Conservation (phyloP, 768 basidiomycete genomes). For the Mycena alexandri region DNA sequence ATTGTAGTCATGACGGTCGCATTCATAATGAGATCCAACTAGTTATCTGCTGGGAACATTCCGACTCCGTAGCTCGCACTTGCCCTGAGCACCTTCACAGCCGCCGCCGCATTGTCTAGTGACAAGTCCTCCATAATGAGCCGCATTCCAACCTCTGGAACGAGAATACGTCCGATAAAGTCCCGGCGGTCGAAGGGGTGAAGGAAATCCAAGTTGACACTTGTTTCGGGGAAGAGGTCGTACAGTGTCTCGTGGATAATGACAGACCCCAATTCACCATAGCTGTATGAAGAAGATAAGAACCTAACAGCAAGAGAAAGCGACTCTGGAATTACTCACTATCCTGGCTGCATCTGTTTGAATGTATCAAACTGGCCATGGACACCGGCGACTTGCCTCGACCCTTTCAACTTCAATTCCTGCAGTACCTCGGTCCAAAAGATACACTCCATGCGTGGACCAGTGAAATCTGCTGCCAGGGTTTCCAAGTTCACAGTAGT, state of each 20-base stretch:
- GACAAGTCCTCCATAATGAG: not conserved
- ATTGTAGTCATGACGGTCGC: not conserved
- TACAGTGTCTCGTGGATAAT: conserved; percentile 4
- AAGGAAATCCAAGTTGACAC: not conserved
- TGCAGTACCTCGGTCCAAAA: conserved; percentile 14
- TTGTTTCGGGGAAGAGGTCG: not conserved
- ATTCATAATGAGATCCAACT: not conserved
- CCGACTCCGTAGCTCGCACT: conserved; percentile 7
- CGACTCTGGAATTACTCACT: conserved; percentile 12
- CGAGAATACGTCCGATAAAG: conserved; percentile 6
- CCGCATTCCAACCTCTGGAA: conserved; percentile 22
- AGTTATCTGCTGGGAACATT: conserved; percentile 11
- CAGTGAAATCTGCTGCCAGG: not conserved
- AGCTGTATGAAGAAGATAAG: not conserved
- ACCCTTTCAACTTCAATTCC: not conserved
- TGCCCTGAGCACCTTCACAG: not conserved
- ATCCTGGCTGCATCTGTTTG: conserved; percentile 7
- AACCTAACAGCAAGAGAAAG: too few species aligned
- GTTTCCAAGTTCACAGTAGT: too few species aligned
- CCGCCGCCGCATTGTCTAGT: conserved; percentile 1
- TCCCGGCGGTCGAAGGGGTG: not conserved
- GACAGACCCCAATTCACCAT: conserved; percentile 11
- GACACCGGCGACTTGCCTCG: not conserved
- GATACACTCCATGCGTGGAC: conserved; percentile 9
- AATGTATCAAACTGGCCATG: conserved; percentile 2